Conservation (phyloP, 345 rosid species). For the Dipteronia sinensis region DNA sequence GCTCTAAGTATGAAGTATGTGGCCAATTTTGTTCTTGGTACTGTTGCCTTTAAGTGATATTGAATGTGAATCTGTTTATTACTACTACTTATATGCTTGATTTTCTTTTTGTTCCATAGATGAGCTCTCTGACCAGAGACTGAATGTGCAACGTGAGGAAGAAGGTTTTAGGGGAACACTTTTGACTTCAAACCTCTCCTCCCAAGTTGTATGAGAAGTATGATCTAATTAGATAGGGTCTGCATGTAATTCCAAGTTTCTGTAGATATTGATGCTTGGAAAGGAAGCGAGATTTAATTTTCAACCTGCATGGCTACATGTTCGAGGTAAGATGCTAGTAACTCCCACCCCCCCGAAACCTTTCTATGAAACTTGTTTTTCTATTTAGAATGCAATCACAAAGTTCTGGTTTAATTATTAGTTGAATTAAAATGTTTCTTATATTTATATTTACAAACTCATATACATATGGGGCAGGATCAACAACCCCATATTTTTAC, state of each 20-base stretch:
- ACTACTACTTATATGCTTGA: background rate
- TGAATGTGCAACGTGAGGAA: constrained; percentile 57
- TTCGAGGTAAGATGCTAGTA: constrained; percentile 26
- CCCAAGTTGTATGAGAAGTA: constrained; percentile 52
- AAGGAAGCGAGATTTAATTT: constrained; percentile 7
- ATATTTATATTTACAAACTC: too few species aligned
- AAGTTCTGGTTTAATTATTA: background rate
- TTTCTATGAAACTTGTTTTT: background rate
- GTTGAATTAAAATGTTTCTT: too few species aligned
- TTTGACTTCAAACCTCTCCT: constrained; percentile 67
- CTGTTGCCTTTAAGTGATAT: background rate
- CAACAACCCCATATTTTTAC: too few species aligned
- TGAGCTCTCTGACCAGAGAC: constrained; percentile 75
- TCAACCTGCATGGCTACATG: constrained; percentile 9
- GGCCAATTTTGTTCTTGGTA: background rate
- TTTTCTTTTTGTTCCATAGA: constrained; percentile 45
- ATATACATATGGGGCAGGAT: too few species aligned
- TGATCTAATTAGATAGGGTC: constrained; percentile 12
- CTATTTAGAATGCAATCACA: background rate
- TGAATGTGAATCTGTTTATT: constrained; percentile 7
- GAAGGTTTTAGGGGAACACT: constrained; percentile 94
- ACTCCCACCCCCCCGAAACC: background rate
- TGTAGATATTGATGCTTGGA: constrained; percentile 27
- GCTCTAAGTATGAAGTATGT: background rate
- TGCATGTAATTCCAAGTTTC: constrained; percentile 12